Evolutionary conservation across 345 rosid genomes (phyloP), one percentile per base, ranked within the genome.

Genomic region (Salix dunnii): DNA sequence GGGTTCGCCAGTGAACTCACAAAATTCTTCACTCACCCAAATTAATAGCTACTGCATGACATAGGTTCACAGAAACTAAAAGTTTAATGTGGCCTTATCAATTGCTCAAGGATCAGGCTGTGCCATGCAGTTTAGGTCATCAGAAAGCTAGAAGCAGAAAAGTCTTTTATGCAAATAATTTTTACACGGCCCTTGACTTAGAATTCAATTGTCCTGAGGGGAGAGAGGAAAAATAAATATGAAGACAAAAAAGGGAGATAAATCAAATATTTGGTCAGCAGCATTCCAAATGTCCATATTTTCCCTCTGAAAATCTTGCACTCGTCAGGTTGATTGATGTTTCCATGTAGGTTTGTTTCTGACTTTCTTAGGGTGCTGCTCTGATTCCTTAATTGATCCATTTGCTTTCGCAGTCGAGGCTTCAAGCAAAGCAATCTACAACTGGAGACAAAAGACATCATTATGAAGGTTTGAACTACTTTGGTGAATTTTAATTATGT

Each of bases 371-470:
- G 66, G 72, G 28, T 79, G 11, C 55, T 28, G 46, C 14, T 64
- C 25, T 42, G 21, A 30, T 77, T 16, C 74, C 53, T 49, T 16
- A 35, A 35, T 20, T 68, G 5, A 46, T 27, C 75, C 49, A 16
- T 18, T 80, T 73, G 55, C 68, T 46, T 78, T 74, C 76, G 33
- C 87, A 90, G 94, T 78, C 99, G 2, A 84, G 99, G 78, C 97
- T 96, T 82, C 98, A 96, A 90, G 97, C 97, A 35, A 96, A 92
- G 83, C 98, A 96, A 81, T 81, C 81, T 67, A 80, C 81, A 72
- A 82, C 89, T 30, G 92, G 85, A 75, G 97, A 94, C 83, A 91
- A 81, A 82, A 91, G 90, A 79, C 97, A 89, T 61, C 91, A 89
- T 14, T 93, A 96, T 79, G 84, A 86, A 93, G 99, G 99, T 92